Percentiles rank a stretch among this genome's conserved stretches.
These are phyloP conservation scores for Annulohypoxylon nitens DNA, from an alignment of 495 filamentous ascomycete species.

Conservation along the genomic window DNA sequence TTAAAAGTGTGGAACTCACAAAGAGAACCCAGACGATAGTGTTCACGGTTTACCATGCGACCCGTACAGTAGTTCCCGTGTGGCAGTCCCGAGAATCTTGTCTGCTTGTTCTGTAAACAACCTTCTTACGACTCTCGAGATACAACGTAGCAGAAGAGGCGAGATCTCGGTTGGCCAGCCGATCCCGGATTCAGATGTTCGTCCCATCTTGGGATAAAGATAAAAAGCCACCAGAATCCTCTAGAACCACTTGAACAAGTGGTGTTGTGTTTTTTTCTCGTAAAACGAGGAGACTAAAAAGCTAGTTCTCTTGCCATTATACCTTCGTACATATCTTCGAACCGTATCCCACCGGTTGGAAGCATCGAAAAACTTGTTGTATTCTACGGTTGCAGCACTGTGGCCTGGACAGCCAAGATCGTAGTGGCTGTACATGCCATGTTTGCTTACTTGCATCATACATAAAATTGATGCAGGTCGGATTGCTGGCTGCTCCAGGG, in stretches of 20 bases:
- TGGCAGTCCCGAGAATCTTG: slow-evolving; percentile 31
- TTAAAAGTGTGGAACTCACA: slow-evolving; percentile 15
- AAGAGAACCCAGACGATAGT: neutral
- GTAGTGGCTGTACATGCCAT: slow-evolving; percentile 11
- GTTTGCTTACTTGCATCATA: slow-evolving; percentile 34
- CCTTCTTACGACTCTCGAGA: slow-evolving; percentile 9
- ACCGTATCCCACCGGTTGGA: neutral
- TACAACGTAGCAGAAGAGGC: slow-evolving; percentile 20
- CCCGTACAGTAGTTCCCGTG: slow-evolving; percentile 7
- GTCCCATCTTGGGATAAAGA: slow-evolving; percentile 21
- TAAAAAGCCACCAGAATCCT: slow-evolving; percentile 18
- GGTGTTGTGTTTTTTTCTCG: slow-evolving; percentile 18
- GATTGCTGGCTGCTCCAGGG: slow-evolving; percentile 19
- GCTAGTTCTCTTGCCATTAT: neutral
- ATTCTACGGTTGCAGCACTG: neutral
- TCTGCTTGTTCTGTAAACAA: slow-evolving; percentile 1
- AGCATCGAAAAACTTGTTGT: neutral
- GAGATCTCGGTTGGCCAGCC: slow-evolving; percentile 30
- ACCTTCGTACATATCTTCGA: neutral
- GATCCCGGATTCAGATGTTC: slow-evolving; percentile 33
- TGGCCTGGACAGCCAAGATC: slow-evolving; percentile 16
- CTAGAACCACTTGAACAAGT: slow-evolving; percentile 12
- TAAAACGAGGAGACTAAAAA: slow-evolving; percentile 5
- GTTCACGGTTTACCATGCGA: slow-evolving; percentile 19
- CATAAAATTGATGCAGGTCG: slow-evolving; percentile 30